These are phyloP conservation scores for Anaeramoeba ignava DNA, from an alignment of 78 protist species.

Conservation along the genomic window DNA sequence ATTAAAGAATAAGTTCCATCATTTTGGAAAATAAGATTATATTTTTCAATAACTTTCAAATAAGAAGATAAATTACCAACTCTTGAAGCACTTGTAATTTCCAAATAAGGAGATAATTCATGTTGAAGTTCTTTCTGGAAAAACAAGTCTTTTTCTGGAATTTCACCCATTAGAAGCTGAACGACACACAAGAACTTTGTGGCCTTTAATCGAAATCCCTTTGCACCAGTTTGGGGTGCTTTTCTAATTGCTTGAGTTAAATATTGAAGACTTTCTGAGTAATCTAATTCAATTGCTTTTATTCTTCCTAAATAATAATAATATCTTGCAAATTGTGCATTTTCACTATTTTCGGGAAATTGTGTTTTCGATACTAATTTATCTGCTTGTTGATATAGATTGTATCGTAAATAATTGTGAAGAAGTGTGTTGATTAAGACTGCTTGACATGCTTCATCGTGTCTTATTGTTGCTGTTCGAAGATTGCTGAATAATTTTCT, in stretches of 20 bases:
- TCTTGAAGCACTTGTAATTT: conserved; percentile 53
- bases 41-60: conserved; percentile 26
- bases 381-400: conserved; percentile 59
- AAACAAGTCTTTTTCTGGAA: conserved; percentile 74
- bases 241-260: conserved; percentile 70
- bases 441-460: conserved; percentile 50
- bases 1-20: conserved; percentile 65
- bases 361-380: conserved; percentile 49
- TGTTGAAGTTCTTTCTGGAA: conserved; percentile 28
- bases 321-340: conserved; percentile 72
- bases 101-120: conserved; percentile 68
- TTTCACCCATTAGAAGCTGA: conserved; percentile 78
- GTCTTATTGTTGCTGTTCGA: conserved; percentile 60
- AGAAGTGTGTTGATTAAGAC: conserved; percentile 63
- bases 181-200: conserved; percentile 64
- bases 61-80: conserved; percentile 67
- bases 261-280: conserved; percentile 51
- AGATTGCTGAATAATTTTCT: conserved; percentile 28
- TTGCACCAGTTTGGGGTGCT: conserved; percentile 78
- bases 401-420: conserved; percentile 52
- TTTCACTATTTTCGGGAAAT: conserved; percentile 57
- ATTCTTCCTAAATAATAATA: conserved; percentile 73
- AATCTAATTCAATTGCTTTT: conserved; percentile 73
- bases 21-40: conserved; percentile 32
- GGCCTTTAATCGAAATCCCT: conserved; percentile 70